A percentile compares a stretch with the other conserved stretches of the same genome.
phyloP scores from a whole-genome alignment of 148 eudicot genomes.

The Rhododendron mucronatum region DNA sequence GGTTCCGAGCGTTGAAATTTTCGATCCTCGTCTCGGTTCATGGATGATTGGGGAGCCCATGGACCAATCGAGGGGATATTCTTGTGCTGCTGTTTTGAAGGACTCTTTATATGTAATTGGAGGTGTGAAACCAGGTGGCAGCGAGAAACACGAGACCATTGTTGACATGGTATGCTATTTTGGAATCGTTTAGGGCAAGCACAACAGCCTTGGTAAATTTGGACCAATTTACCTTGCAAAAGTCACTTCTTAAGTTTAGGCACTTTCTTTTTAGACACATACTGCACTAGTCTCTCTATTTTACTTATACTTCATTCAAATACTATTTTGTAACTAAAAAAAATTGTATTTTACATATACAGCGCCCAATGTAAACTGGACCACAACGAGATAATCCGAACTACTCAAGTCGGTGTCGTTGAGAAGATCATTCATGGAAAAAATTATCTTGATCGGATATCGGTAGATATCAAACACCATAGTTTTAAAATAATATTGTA shows the following conservation, averaged over 20 bases:
- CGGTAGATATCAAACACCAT: not conserved
- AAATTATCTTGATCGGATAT: not conserved
- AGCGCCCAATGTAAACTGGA: not conserved
- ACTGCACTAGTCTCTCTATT: not conserved
- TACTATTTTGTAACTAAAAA: not conserved
- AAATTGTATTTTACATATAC: not conserved
- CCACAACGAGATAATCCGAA: not conserved
- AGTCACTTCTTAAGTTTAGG: not conserved
- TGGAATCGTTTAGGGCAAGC: not conserved
- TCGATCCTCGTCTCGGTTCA: constrained; percentile 63
- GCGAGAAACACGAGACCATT: not conserved
- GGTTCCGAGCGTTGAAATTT: constrained; percentile 65
- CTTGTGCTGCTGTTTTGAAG: constrained; percentile 41
- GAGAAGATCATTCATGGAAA: not conserved
- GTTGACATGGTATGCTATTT: constrained; percentile 38
- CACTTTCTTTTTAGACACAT: not conserved
- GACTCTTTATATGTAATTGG: constrained; percentile 58
- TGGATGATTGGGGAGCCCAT: constrained; percentile 71
- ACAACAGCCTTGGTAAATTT: not conserved
- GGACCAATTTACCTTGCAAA: not conserved
- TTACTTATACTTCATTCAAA: not conserved
- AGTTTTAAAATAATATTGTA: not conserved
- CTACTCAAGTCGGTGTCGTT: not conserved
- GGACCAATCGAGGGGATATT: constrained; percentile 58
- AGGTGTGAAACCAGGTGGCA: constrained; percentile 30